These are phyloP conservation scores for Stellera chamaejasme DNA, from an alignment of 345 rosid species.

Conservation along the genomic window DNA sequence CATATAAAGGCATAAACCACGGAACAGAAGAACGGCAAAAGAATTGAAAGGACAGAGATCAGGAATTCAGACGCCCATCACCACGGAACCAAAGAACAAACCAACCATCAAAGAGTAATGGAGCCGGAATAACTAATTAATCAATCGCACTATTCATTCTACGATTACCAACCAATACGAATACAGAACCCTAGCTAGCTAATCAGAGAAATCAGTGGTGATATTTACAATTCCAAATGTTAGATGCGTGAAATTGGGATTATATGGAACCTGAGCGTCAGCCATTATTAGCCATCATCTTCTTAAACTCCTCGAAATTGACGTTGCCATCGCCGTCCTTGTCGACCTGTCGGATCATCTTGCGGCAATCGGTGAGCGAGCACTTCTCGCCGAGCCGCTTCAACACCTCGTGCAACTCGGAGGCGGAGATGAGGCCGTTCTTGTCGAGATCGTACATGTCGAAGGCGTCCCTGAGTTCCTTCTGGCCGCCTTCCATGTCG, in stretches of 20 bases:
- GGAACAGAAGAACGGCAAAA: too few species aligned
- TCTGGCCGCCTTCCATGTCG: constrained; percentile 11
- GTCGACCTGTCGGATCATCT: constrained; percentile 86
- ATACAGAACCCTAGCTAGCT: too few species aligned
- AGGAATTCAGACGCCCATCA: too few species aligned
- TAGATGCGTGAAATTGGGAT: constrained; percentile 6
- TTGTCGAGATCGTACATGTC: constrained; percentile 72
- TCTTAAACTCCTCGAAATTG: constrained; percentile 88
- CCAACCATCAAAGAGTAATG: too few species aligned
- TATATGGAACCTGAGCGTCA: background rate
- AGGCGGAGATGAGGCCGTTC: constrained; percentile 73
- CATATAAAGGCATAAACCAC: too few species aligned
- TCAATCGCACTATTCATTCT: too few species aligned
- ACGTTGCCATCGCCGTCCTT: constrained; percentile 88
- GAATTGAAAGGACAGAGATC: too few species aligned
- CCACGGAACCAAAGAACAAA: too few species aligned
- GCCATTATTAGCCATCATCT: constrained; percentile 52
- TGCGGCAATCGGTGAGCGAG: constrained; percentile 50
- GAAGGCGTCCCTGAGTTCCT: constrained; percentile 78
- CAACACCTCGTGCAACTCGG: constrained; percentile 72
- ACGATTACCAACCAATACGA: too few species aligned
- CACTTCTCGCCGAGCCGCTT: constrained; percentile 73
- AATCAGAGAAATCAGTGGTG: too few species aligned
- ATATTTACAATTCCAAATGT: background rate
- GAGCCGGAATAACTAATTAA: too few species aligned